Conservation (phyloP, 2,329 filamentous ascomycete species). For the Hortaea sp. region DNA sequence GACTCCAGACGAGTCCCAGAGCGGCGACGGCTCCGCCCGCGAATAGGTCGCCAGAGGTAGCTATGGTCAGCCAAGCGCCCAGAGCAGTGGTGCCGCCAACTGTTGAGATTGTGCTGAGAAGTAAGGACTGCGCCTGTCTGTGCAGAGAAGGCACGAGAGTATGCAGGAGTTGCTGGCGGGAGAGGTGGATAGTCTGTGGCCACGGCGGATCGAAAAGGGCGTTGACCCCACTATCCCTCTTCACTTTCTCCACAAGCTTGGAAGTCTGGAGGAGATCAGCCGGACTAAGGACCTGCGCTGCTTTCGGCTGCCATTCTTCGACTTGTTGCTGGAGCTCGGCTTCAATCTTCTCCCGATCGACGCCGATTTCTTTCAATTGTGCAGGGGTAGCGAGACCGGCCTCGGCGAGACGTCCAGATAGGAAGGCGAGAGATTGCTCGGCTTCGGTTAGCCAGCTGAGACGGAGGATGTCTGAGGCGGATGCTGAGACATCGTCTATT, state of each 20-base stretch:
- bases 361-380: conserved; percentile 11
- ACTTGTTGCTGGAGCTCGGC: conserved; percentile 5
- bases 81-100: conserved; percentile 48
- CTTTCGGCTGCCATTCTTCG: conserved; percentile 4
- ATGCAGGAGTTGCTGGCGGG: conserved; percentile 43
- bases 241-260: conserved; percentile 15
- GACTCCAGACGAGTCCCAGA: conserved; percentile 47
- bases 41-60: conserved; percentile 42
- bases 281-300: conserved; percentile 11
- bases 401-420: conserved; percentile 66
- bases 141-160: conserved; percentile 35
- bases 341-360: too few species aligned
- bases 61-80: conserved; percentile 46
- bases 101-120: conserved; percentile 65
- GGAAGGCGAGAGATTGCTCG: conserved; percentile 72
- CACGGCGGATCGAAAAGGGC: conserved; percentile 42
- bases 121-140: conserved; percentile 36
- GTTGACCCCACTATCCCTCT: conserved; percentile 20
- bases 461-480: conserved; percentile 67
- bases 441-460: conserved; percentile 67
- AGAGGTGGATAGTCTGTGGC: conserved; percentile 64
- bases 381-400: conserved; percentile 38
- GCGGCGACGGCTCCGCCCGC: conserved; percentile 51
- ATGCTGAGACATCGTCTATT: conserved; percentile 80
- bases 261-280: conserved; percentile 22